These are phyloP conservation scores for Vanrija pseudolonga DNA, from an alignment of 1,284 basidiomycete genomes.

Conservation along the genomic window DNA sequence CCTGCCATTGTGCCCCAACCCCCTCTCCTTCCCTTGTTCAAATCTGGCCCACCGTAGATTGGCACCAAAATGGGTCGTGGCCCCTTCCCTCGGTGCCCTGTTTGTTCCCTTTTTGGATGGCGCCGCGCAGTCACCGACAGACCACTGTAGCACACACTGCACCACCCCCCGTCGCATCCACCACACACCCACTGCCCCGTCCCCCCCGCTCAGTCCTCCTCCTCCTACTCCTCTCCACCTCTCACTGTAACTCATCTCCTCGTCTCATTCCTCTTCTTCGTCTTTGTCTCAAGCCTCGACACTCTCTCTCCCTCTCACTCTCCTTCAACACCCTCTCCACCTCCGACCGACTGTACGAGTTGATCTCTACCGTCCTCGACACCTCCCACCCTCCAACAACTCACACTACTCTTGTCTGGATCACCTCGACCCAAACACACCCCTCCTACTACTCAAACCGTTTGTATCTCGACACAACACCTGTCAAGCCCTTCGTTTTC, in stretches of 20 bases:
- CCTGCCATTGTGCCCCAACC: too few relatives aligned
- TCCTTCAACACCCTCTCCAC: background rate
- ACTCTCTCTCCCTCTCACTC: too few relatives aligned
- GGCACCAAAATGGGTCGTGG: too few relatives aligned
- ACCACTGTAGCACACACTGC: background rate
- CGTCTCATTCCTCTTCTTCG: background rate
- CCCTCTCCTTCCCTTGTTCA: too few relatives aligned
- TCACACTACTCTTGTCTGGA: background rate
- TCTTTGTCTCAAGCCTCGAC: background rate
- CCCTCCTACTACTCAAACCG: too few relatives aligned
- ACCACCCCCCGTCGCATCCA: background rate
- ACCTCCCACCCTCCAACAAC: background rate
- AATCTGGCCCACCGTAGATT: too few relatives aligned
- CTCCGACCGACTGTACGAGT: background rate
- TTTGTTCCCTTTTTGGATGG: too few relatives aligned
- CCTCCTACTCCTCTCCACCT: background rate
- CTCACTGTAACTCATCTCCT: background rate
- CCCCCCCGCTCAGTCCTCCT: background rate
- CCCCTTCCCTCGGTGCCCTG: too few relatives aligned
- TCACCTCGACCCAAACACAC: too few relatives aligned
- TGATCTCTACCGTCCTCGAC: too few relatives aligned
- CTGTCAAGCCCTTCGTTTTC: too few relatives aligned
- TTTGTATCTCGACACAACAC: too few relatives aligned
- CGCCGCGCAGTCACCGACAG: background rate
- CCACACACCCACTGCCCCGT: background rate